phyloP scores from a whole-genome alignment of 129 eudicot species.

The carrot (Daucus carota) region DNA sequence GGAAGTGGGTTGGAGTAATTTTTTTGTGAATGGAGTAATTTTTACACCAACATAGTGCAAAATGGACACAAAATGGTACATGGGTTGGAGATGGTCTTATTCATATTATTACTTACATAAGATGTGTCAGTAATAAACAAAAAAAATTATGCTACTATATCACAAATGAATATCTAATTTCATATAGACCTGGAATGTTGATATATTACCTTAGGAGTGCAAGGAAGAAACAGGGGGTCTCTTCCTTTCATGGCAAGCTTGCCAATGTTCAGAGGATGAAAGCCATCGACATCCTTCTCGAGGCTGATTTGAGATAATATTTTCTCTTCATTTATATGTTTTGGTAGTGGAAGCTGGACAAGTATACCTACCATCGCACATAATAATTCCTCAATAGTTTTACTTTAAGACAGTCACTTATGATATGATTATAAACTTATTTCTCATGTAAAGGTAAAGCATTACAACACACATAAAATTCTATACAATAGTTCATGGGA shows the following conservation, averaged over 20 bases:
- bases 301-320: conserved; percentile 67
- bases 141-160: neutral
- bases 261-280: conserved; percentile 97
- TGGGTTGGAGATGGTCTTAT: no score
- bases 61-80: no score
- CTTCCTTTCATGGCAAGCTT: conserved; percentile 99
- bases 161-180: neutral
- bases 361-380: conserved; percentile 59
- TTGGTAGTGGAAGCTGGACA: conserved; percentile 97
- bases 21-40: no score
- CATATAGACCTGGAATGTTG: neutral
- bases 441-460: neutral
- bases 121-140: neutral
- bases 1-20: no score
- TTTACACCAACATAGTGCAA: no score
- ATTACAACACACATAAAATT: neutral
- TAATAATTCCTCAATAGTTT: neutral
- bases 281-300: conserved; percentile 98
- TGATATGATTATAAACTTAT: neutral
- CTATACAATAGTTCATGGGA: neutral
- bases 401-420: neutral
- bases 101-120: no score
- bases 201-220: conserved; percentile 86
- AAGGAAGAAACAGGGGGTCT: conserved; percentile 86
- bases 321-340: conserved; percentile 90